A percentile compares a stretch with the other conserved stretches of the same genome.
Evolutionary conservation across 2,329 filamentous ascomycete species (phyloP).

Genomic region (Pseudocercospora pini-densiflorae): DNA sequence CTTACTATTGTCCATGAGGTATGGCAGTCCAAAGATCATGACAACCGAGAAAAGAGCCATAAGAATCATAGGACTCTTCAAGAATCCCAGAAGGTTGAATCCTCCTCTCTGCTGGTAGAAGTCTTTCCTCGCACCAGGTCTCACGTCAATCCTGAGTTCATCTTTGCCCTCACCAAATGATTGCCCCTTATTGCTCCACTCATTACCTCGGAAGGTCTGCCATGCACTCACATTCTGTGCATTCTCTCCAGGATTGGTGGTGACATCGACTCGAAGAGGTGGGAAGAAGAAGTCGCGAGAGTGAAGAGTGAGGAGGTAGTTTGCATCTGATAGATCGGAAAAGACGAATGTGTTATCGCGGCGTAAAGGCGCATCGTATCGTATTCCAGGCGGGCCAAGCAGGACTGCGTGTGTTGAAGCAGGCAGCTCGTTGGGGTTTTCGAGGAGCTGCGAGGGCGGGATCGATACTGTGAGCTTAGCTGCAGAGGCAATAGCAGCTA

Average conservation of each 20-base stretch:
- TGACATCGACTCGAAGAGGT: slow-evolving; percentile 79
- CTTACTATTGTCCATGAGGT: slow-evolving; percentile 91
- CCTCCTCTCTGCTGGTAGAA: slow-evolving; percentile 77
- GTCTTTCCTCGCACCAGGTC: slow-evolving; percentile 66
- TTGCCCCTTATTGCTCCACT: slow-evolving; percentile 86
- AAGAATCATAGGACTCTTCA: slow-evolving; percentile 97
- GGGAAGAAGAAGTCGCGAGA: slow-evolving; percentile 75
- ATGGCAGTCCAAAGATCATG: slow-evolving; percentile 90
- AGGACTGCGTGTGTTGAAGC: slow-evolving; percentile 68
- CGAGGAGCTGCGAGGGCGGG: slow-evolving; percentile 48
- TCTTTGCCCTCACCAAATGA: slow-evolving; percentile 50
- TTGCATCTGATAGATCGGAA: slow-evolving; percentile 69
- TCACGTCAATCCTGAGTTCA: slow-evolving; percentile 63
- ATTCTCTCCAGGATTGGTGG: slow-evolving; percentile 42
- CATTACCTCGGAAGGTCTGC: slow-evolving; percentile 87
- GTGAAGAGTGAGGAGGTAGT: slow-evolving; percentile 83
- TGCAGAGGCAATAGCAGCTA: slow-evolving; percentile 40
- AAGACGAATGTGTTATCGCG: slow-evolving; percentile 76
- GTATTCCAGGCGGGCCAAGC: slow-evolving; percentile 45
- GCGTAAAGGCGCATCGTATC: slow-evolving; percentile 66
- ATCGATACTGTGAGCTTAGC: slow-evolving; percentile 58
- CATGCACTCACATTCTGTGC: slow-evolving; percentile 65
- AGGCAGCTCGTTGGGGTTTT: slow-evolving; percentile 54
- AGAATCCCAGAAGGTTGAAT: slow-evolving; percentile 70
- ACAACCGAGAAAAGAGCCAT: slow-evolving; percentile 82